Percentiles rank a stretch among this genome's conserved stretches.
These are phyloP conservation scores for Yarrowia porcina DNA, from an alignment of 805 yeast species.

Conservation along the genomic window DNA sequence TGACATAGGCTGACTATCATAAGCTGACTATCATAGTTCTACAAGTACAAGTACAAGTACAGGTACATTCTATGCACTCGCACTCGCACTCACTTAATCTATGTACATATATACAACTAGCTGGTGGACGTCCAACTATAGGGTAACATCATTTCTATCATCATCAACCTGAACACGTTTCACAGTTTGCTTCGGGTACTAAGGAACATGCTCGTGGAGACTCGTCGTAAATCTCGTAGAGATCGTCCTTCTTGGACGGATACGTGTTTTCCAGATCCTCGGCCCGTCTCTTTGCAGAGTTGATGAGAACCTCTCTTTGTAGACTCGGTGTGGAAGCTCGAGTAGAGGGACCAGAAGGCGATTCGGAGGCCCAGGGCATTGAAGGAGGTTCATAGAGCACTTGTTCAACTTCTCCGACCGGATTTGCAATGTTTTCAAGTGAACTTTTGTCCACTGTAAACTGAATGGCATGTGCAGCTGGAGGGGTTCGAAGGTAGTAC, in stretches of 20 bases:
- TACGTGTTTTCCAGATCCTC: neutral
- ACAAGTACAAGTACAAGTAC: no score
- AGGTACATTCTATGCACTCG: no score
- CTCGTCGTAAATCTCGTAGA: constrained; percentile 15
- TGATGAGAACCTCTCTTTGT: neutral
- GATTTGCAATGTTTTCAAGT: constrained; percentile 28
- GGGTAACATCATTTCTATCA: neutral
- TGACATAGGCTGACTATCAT: no score
- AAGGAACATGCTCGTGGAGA: constrained; percentile 3
- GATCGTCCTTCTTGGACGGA: constrained; percentile 5
- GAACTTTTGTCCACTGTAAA: constrained; percentile 59
- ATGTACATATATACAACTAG: neutral
- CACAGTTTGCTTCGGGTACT: constrained; percentile 12
- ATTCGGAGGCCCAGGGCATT: constrained; percentile 2
- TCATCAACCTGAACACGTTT: neutral
- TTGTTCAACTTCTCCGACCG: neutral
- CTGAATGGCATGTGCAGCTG: constrained; percentile 93
- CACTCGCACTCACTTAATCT: no score
- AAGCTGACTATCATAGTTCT: no score
- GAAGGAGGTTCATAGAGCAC: neutral
- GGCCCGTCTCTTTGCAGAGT: constrained; percentile 6
- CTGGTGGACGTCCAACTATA: neutral
- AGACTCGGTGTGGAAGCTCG: constrained; percentile 3
- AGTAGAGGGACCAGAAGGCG: neutral
- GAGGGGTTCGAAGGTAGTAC: constrained; percentile 93